Conservation (phyloP, 1,284 basidiomycete genomes). For the Mycosarcoma mackinlayi region DNA sequence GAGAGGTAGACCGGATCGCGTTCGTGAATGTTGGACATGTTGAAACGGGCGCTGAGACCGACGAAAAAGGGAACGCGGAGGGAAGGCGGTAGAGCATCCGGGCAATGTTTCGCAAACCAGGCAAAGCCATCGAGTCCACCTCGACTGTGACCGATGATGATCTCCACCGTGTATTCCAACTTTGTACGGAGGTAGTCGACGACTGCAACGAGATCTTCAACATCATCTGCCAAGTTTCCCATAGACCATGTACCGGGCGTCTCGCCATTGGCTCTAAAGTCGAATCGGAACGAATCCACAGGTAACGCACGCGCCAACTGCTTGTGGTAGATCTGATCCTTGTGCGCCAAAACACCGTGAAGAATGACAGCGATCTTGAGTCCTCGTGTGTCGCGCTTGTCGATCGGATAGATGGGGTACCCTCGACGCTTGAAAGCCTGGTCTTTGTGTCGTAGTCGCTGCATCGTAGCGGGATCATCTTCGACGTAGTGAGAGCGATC, state of each 20-base stretch:
- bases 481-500: constrained; percentile 9
- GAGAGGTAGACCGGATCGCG: constrained; percentile 37
- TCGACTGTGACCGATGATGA: constrained; percentile 41
- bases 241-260: constrained; percentile 44
- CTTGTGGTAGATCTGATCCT: constrained; percentile 82
- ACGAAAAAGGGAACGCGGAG: constrained; percentile 73
- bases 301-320: constrained; percentile 77
- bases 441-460: constrained; percentile 22
- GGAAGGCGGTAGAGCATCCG: constrained; percentile 19
- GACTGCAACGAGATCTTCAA: constrained; percentile 40
- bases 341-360: constrained; percentile 60
- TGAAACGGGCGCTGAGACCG: constrained; percentile 41
- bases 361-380: constrained; percentile 55
- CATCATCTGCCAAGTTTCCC: constrained; percentile 39
- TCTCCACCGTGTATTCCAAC: constrained; percentile 33
- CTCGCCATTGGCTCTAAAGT: constrained; percentile 73
- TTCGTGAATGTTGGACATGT: constrained; percentile 56
- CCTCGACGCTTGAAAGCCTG: constrained; percentile 27
- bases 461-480: constrained; percentile 30
- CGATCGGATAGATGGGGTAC: constrained; percentile 31
- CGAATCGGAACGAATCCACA: constrained; percentile 83
- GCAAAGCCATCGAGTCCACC: constrained; percentile 40
- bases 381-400: constrained; percentile 32
- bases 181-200: constrained; percentile 34
- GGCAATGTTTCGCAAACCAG: constrained; percentile 46